These are phyloP conservation scores for Lichtheimia corymbifera DNA, from an alignment of 371 early-diverging fungal species.

Conservation along the genomic window DNA sequence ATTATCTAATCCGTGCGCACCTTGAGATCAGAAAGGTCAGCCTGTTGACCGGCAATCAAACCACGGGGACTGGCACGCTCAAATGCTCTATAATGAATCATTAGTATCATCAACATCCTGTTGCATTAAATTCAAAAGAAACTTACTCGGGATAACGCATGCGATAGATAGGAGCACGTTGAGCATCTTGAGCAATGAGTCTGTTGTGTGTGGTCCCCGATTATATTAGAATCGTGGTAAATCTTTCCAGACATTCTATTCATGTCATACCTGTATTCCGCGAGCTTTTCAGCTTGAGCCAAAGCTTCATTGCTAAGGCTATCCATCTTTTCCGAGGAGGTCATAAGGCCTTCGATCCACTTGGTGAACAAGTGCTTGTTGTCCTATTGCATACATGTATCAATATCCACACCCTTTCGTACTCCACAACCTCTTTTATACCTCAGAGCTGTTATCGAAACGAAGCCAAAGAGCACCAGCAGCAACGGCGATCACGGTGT, in stretches of 20 bases:
- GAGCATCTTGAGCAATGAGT: slow-evolving; percentile 45
- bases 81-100: slow-evolving; percentile 28
- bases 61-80: slow-evolving; percentile 49
- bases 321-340: slow-evolving; percentile 33
- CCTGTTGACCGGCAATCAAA: slow-evolving; percentile 35
- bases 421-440: neutral
- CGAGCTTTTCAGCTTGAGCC: slow-evolving; percentile 33
- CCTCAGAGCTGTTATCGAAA: slow-evolving; percentile 15
- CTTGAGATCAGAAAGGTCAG: slow-evolving; percentile 47
- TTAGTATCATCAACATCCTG: neutral
- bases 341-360: slow-evolving; percentile 51
- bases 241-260: neutral
- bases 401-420: neutral
- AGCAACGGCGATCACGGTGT: slow-evolving; percentile 31
- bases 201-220: slow-evolving; percentile 13
- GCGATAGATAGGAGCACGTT: slow-evolving; percentile 48
- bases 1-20: slow-evolving; percentile 38
- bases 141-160: slow-evolving; percentile 55
- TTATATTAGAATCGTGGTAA: too few relatives aligned
- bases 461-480: slow-evolving; percentile 40
- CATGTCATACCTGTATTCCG: slow-evolving; percentile 41
- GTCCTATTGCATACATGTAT: slow-evolving; percentile 13
- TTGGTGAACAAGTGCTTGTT: slow-evolving; percentile 48
- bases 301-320: slow-evolving; percentile 25
- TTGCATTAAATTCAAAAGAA: neutral